phyloP scores from a whole-genome alignment of 495 filamentous ascomycete genomes.

The Aspergillus sclerotiicarbonarius region DNA sequence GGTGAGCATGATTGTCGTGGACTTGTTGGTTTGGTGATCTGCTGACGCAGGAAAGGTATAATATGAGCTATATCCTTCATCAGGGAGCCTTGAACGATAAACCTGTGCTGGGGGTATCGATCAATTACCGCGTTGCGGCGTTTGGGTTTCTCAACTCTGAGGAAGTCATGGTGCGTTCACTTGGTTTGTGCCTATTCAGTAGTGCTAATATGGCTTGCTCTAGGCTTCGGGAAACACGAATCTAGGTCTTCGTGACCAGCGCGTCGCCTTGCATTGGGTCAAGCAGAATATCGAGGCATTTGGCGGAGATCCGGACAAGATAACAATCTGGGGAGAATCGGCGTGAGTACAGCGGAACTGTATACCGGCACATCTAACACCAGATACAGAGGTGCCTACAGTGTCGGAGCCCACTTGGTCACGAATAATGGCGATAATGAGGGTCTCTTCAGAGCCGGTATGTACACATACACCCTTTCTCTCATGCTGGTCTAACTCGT shows the following conservation, averaged over 20 bases:
- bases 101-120: conserved; percentile 66
- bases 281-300: conserved; percentile 50
- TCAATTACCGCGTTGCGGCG: conserved; percentile 72
- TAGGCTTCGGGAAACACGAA: conserved; percentile 48
- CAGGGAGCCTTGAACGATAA: conserved; percentile 44
- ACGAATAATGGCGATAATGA: conserved; percentile 36
- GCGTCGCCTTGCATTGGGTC: conserved; percentile 48
- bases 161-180: conserved; percentile 34
- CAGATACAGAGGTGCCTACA: conserved; percentile 32
- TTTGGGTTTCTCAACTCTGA: conserved; percentile 66
- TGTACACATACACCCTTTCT: not conserved
- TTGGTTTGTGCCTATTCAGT: not conserved
- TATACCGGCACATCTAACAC: not conserved
- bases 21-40: conserved; percentile 3
- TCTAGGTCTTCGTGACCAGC: conserved; percentile 51
- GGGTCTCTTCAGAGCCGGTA: conserved; percentile 37
- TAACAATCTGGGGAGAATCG: conserved; percentile 73
- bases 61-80: conserved; percentile 37
- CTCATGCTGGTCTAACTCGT: not conserved
- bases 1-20: conserved; percentile 24
- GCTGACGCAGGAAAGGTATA: conserved; percentile 20
- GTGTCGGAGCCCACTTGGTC: conserved; percentile 36
- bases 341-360: conserved; percentile 36
- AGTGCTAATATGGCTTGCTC: not conserved
- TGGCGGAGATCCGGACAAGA: conserved; percentile 55